Conservation (phyloP, 75 land plant species). For the Selaginella moellendorffii region DNA sequence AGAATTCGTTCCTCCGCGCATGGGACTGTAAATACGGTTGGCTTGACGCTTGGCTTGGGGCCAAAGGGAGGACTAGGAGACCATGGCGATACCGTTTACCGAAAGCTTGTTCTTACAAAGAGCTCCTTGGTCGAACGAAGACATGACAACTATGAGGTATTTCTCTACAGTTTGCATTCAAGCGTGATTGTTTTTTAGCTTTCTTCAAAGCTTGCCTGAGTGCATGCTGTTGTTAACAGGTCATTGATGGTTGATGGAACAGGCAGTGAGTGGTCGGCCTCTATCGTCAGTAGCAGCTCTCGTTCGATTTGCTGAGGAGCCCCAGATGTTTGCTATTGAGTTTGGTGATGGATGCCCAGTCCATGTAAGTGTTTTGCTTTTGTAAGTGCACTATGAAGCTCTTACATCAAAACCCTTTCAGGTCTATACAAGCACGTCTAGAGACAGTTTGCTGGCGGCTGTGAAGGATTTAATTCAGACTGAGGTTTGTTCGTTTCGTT, state of each 20-base stretch:
- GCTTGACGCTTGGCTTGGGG: constrained; percentile 50
- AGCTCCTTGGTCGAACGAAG: constrained; percentile 82
- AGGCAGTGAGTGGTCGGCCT: constrained; percentile 97
- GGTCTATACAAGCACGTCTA: constrained; percentile 96
- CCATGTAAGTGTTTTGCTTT: constrained; percentile 49
- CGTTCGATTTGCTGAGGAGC: constrained; percentile 97
- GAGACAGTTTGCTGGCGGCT: constrained; percentile 90
- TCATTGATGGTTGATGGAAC: constrained; percentile 11
- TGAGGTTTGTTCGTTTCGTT: constrained; percentile 64
- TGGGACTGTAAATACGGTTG: constrained; percentile 56
- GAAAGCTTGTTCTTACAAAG: constrained; percentile 80
- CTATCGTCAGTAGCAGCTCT: constrained; percentile 75
- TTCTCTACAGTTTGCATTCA: constrained; percentile 1
- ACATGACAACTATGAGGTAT: constrained; percentile 92
- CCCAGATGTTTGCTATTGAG: constrained; percentile 98
- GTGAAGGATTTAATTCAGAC: constrained; percentile 83
- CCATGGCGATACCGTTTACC: constrained; percentile 67
- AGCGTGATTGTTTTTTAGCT: neutral
- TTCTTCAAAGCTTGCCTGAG: neutral
- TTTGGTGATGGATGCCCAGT: constrained; percentile 96
- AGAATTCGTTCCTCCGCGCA: constrained; percentile 81
- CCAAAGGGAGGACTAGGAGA: constrained; percentile 88
- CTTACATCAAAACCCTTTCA: constrained; percentile 15
- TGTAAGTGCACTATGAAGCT: neutral
- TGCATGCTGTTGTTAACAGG: neutral